Percentiles rank a stretch among this genome's conserved stretches.
Evolutionary conservation across 1,284 basidiomycete genomes (phyloP).

Genomic region (Tilletia setariae): DNA sequence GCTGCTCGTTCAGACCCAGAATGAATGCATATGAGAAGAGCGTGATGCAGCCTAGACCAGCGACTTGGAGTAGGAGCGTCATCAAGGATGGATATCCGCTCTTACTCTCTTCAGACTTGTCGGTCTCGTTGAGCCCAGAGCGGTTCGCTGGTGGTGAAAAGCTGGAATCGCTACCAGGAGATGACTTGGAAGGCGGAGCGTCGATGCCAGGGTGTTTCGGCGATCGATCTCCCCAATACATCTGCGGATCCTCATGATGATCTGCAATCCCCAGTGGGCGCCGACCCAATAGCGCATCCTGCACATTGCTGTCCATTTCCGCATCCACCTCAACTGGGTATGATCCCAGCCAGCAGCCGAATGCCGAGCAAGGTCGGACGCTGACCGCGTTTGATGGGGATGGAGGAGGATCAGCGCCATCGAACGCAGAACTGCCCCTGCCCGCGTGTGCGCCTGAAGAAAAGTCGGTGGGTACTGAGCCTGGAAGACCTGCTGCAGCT

Average conservation of each 20-base stretch:
- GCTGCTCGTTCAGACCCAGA: constrained; percentile 37
- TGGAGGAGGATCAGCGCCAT: not conserved
- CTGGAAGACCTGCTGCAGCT: constrained; percentile 7
- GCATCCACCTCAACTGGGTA: constrained; percentile 28
- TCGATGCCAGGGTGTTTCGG: not conserved
- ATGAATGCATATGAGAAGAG: constrained; percentile 33
- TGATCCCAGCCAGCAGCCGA: constrained; percentile 44
- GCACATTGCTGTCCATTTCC: constrained; percentile 25
- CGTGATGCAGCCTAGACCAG: constrained; percentile 31
- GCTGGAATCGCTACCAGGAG: not conserved
- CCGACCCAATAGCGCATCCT: constrained; percentile 23
- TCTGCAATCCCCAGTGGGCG: constrained; percentile 18
- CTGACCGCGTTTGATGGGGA: not conserved
- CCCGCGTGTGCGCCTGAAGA: not conserved
- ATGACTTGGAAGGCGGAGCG: not conserved
- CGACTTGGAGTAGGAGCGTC: constrained; percentile 29
- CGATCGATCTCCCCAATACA: not conserved
- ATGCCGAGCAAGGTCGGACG: constrained; percentile 28
- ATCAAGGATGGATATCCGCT: not conserved
- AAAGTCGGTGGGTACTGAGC: not conserved
- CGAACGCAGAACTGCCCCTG: not conserved
- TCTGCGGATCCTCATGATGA: not conserved
- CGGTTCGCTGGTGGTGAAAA: not conserved
- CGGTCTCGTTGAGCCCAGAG: not conserved
- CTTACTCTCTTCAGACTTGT: not conserved